Evolutionary conservation across 106 monocot species (phyloP), one percentile per base, ranked within the genome.

Genomic region (Gastrodia elata): DNA sequence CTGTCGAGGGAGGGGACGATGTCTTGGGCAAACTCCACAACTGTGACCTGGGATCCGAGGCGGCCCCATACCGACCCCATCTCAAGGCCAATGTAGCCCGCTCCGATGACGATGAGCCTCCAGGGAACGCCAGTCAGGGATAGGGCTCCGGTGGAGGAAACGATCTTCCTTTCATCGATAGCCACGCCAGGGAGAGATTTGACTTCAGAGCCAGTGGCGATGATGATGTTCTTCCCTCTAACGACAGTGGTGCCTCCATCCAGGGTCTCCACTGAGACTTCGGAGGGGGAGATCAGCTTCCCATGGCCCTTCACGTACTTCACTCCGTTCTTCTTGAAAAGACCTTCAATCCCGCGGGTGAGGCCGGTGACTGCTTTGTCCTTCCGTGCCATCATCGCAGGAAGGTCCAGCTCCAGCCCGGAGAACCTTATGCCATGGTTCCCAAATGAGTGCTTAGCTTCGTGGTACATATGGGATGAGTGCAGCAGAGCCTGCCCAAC

Each of bases 41-140:
- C 94, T 27, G 94, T 91, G 6, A 95, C 91, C 78, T 95, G 83
- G 26, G 94, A 91, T 32, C 94, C 94, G 56, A 95, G 89, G 6
- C 94, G 80, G 3, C 83, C 89, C 94, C 94, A 95, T 2, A 95
- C 94, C 0, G 94, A 95, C 1, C 94, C 94, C 94, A 95, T 95
- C 70, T 95, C 94, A 25, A 95, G 72, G 0, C 94, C 94, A 18
- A 95, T 95, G 73, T 95, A 95, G 15, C 94, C 94, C 5, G 94
- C 94, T 24, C 94, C 94, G 56, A 95, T 95, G 9, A 95, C 94
- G 59, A 91, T 85, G 11, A 95, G 80, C 64, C 83, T 91, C 78
- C 85, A 89, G 11, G 94, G 94, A 26, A 95, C 76, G 48, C 83
- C 85, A 8, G 77, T 55, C 41, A 95, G 70, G 64, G 79, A 64